Base-by-base conservation (phyloP, 441 rosid genomes). In the Corymbia citriodora region DNA sequence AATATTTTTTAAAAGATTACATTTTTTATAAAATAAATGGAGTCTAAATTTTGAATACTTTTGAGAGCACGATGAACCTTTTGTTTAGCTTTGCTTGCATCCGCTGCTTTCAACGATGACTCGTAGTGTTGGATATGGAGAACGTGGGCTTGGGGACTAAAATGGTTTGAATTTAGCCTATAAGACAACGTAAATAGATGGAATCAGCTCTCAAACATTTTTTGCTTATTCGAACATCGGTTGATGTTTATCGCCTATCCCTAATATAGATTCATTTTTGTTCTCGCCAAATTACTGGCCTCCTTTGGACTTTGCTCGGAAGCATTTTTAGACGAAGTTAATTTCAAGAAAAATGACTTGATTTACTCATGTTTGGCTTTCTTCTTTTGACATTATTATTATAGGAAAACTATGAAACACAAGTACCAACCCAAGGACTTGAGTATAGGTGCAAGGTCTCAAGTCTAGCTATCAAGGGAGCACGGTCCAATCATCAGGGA, bases 391-490 rank as follows among this genome's bases (percentile, higher is more conserved):
- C 79, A 70, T 70, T 33, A 70, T 70, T 33, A 70, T 70, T 70
- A 4, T 18, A 17, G 23, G 7, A 33, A 70, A 70, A 70, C 23
- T 70, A 70, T 1, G 79, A 70, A 70, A 70, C 6, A 9, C 7
- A 68, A 12, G 0, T 17, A 31, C 11, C 40, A 31, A 31, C 19
- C 21, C 5, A 31, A 31, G 17, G 7, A 68, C 79, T 14, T 0
- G 5, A 63, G 10, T 63, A 29, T 13, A 63, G 18, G 72, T 13
- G 2, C 36, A 63, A 63, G 18, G 18, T 3, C 72, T n/a, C 36
- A 14, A 63, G 36, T 63, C 36, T n/a, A 13, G 36, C 18, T 63
- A 2, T 13, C 72, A 14, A 63, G 36, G 72, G 19, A 1, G 1
- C 36, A 63, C 1, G 1, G 5, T n/a, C 36, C 33, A 3, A 63